Base-by-base conservation (phyloP, 768 basidiomycete genomes). In the Pleurotus citrinopileatus region DNA sequence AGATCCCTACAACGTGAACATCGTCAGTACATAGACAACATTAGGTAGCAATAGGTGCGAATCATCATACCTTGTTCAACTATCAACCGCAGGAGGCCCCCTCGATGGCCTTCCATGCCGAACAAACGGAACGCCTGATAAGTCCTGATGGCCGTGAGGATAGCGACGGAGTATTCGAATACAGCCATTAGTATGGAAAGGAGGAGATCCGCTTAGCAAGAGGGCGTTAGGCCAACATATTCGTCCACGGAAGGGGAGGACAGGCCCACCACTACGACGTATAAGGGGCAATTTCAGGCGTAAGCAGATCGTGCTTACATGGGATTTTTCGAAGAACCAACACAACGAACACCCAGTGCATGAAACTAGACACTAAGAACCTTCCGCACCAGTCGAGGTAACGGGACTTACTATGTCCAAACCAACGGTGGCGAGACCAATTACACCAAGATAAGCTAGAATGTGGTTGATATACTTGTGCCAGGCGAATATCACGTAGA, bases 61-160 rank as follows among this genome's bases (percentile, higher is more conserved):
- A n/a, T n/a, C n/a, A n/a, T n/a, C n/a, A n/a, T n/a, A 65, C 66
- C 66, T 59, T 69, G 66, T 32, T 69, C 63, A 12, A 67, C 60
- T 7, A 67, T 26, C 4, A 67, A 36, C 32, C 61, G 61, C 42
- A 63, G 40, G n/a, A 69, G 47, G 0, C 63, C 57, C 6, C 58
- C 54, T 8, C 57, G 61, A 22, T 61, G 57, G 4, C 53, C 51
- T n/a, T 25, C 48, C 59, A 59, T 56, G 2, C 61, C 61, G 7
- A 54, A 54, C 2, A 58, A 55, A 28, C 53, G 55, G 55, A 69
- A 50, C 2, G 65, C 60, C 57, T 64, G 59, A 3, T 67, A 23
- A 36, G 59, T 61, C 34, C 66, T 55, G 17, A 62, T 23, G 5
- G 59, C 57, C n/a, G 64, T 67, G 26, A 69, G 51, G n/a, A 59